Percentiles rank a stretch among this genome's conserved stretches.
Conservation (phyloP, 1,139 yeast species). For the Suhomyces wounanorum region DNA sequence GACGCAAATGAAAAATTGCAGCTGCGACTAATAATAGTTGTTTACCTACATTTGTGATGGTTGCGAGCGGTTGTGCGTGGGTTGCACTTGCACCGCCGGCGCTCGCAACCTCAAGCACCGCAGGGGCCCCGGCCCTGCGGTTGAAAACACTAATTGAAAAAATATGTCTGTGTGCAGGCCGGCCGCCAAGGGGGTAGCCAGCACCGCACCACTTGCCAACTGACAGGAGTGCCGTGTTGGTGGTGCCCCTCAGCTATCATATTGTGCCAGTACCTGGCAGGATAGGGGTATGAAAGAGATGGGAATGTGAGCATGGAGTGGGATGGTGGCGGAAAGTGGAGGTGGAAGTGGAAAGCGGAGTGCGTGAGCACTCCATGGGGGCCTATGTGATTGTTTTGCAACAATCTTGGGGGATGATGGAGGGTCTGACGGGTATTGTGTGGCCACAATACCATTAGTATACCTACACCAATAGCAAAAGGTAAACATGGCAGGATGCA, state of each 20-base stretch:
- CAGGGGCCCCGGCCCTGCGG: constrained; percentile 1
- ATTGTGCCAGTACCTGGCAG: neutral
- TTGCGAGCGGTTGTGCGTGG: too few species aligned
- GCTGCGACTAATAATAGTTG: constrained; percentile 11
- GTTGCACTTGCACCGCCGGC: too few species aligned
- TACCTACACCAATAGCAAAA: neutral
- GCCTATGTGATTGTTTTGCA: too few species aligned
- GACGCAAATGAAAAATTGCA: constrained; percentile 6
- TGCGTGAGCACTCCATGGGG: too few species aligned
- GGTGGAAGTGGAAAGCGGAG: too few species aligned
- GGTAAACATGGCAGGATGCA: neutral
- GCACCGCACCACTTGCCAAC: constrained; percentile 2
- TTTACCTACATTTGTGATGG: constrained; percentile 5
- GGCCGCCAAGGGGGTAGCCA: neutral
- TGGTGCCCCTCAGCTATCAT: neutral
- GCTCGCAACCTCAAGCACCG: neutral
- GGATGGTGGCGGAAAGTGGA: too few species aligned
- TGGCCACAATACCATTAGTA: neutral
- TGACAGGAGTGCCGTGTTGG: neutral
- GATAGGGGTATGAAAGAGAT: neutral
- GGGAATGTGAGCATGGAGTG: neutral
- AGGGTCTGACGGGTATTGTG: neutral
- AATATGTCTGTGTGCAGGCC: constrained; percentile 1
- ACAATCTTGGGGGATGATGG: neutral
- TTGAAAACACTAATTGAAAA: neutral